Evolutionary conservation across 352 stramenopile genomes (phyloP).

Genomic region (Globisporangium apiculatum): DNA sequence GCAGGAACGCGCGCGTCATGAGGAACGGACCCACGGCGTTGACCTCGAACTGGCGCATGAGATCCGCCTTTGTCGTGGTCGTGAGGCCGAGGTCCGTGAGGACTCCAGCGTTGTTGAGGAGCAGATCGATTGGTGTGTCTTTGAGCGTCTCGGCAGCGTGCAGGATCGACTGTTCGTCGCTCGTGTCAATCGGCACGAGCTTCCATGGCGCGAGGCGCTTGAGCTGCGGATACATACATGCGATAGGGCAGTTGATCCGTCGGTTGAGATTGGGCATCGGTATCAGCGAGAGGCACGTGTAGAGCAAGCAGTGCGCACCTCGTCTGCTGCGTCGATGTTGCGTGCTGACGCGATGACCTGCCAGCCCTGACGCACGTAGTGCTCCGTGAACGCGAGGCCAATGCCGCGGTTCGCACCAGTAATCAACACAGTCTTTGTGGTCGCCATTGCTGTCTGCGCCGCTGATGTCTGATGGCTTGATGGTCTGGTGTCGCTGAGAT

Average conservation of each 20-base stretch:
- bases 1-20: conserved; percentile 46
- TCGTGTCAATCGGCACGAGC: conserved; percentile 43
- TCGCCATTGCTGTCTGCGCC: conserved; percentile 1
- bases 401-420: conserved; percentile 30
- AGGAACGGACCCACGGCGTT: conserved; percentile 68
- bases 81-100: conserved; percentile 16
- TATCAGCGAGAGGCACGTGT: no score
- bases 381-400: conserved; percentile 22
- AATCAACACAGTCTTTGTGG: conserved; percentile 26
- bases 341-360: conserved; percentile 22
- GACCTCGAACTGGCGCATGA: conserved; percentile 66
- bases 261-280: no score
- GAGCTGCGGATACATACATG: conserved; percentile 8
- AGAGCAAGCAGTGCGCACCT: conserved; percentile 11
- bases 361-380: conserved; percentile 24
- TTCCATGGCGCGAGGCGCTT: conserved; percentile 33
- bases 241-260: no score
- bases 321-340: conserved; percentile 12
- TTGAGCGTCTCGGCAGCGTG: conserved; percentile 28
- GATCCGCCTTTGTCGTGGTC: conserved; percentile 38
- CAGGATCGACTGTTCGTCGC: conserved; percentile 46
- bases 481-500: no score
- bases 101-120: conserved; percentile 76
- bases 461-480: no score
- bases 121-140: conserved; percentile 38